Base-by-base conservation (phyloP, 1,284 basidiomycete species). In the Trametes polyzona region DNA sequence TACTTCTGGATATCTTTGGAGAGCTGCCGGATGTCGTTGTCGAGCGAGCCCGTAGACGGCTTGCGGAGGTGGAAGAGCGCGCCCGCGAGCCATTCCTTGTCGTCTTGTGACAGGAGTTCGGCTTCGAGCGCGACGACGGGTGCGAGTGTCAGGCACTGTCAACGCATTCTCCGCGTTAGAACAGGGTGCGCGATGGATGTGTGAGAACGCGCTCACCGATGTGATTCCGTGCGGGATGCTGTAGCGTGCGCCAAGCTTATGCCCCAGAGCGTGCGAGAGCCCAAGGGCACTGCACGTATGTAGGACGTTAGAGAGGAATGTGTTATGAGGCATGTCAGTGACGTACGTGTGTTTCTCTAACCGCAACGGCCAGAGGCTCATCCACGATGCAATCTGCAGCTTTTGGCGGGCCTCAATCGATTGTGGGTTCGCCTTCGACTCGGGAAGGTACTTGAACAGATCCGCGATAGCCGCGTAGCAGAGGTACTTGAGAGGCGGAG, bases 141-240 rank as follows among this genome's bases (percentile, higher is more conserved):
- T 0, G 84, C 78, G 27, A 94, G 81, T 1, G 92, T 93, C 47
- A 93, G 74, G 71, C 92, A 93, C 88, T 88, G 61, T 19, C 7
- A 30, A 9, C 26, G 26, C 1, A 24, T 9, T 1, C n/a, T 4
- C 8, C 2, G 2, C 12, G 16, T 24, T 24, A 21, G 26, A 23
- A 5, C 19, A 1, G n/a, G 11, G 14, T 11, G 24, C n/a, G n/a
- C n/a, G n/a, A n/a, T 14, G 21, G 16, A 39, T 2, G 39, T 8
- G 29, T 44, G 26, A 27, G n/a, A 7, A 10, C 10, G 24, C 6
- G 69, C 82, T 69, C 61, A 87, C 88, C 21, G 89, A 91, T 6
- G 92, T 93, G 63, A 92, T 89, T 3, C 92, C 92, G 69, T 94
- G 92, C 10, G 87, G 84, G 57, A 94, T 93, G 48, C 77, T 73